A percentile compares a stretch with the other conserved stretches of the same genome.
These are phyloP conservation scores for Microdochium nivale DNA, from an alignment of 2,329 filamentous ascomycete species.

Conservation along the genomic window DNA sequence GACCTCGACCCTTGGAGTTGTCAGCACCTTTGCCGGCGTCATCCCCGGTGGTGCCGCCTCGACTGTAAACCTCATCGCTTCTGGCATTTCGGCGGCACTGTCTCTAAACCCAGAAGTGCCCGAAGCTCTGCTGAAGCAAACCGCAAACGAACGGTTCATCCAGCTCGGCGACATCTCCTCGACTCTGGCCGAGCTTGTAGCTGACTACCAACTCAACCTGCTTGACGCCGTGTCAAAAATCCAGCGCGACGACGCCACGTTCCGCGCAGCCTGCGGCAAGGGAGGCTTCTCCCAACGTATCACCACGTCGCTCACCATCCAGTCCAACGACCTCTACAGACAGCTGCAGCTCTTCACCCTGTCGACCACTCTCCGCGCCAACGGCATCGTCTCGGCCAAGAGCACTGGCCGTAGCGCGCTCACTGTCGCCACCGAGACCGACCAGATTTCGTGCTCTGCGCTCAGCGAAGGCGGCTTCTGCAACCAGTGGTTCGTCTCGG, in stretches of 20 bases:
- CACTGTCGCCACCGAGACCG: conserved; percentile 7
- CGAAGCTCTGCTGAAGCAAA: conserved; percentile 8
- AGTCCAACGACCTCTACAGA: conserved; percentile 11
- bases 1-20: conserved; percentile 7
- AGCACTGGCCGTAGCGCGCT: conserved; percentile 12
- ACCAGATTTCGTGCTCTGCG: conserved; percentile 5
- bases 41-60: conserved; percentile 10
- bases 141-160: conserved; percentile 14
- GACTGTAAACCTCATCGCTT: conserved; percentile 8
- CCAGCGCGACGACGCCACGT: conserved; percentile 11
- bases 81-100: conserved; percentile 7
- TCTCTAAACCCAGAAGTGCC: conserved; percentile 5
- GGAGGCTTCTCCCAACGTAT: conserved; percentile 15
- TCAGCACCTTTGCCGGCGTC: conserved; percentile 10
- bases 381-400: conserved; percentile 11
- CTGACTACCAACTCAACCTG: conserved; percentile 15
- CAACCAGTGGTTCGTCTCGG: conserved; percentile 13
- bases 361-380: conserved; percentile 12
- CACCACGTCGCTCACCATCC: conserved; percentile 13
- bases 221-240: conserved; percentile 8
- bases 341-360: conserved; percentile 13
- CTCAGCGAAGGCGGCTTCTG: conserved; percentile 6
- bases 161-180: conserved; percentile 15
- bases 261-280: conserved; percentile 9
- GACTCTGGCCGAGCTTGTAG: conserved; percentile 11